These are phyloP conservation scores for Microbotryum violaceum DNA, from an alignment of 1,284 basidiomycete genomes.

Conservation along the genomic window DNA sequence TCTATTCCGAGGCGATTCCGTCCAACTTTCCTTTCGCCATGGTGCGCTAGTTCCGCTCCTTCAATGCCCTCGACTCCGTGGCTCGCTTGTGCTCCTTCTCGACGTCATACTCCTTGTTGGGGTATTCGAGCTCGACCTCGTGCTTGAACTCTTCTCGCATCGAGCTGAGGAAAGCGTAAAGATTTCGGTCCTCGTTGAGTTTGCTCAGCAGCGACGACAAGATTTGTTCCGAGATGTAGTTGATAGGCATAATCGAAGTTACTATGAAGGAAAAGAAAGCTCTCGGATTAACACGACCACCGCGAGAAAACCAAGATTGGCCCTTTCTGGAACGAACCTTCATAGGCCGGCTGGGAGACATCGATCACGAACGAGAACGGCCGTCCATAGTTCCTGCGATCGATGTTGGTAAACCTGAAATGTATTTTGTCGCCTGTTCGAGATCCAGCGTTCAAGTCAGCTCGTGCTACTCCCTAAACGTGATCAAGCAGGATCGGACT, in stretches of 20 bases:
- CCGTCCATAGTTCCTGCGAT: conserved; percentile 29
- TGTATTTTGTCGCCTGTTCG: conserved; percentile 30
- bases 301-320: not conserved
- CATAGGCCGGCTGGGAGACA: conserved; percentile 27
- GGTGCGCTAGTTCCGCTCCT: no score
- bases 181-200: conserved; percentile 32
- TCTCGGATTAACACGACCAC: not conserved
- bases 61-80: no score
- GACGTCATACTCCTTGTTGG: not conserved
- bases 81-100: no score
- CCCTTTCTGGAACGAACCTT: conserved; percentile 3
- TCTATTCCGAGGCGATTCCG: no score
- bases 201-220: conserved; percentile 18
- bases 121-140: conserved; percentile 12
- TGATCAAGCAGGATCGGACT: conserved; percentile 3
- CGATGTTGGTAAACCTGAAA: conserved; percentile 35
- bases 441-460: not conserved
- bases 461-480: not conserved
- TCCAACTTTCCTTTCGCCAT: no score
- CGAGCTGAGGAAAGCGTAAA: conserved; percentile 34
- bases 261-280: no score
- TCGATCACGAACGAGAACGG: conserved; percentile 35
- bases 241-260: no score
- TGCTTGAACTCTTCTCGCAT: conserved; percentile 32
- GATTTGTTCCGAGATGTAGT: no score